A percentile compares a stretch with the other conserved stretches of the same genome.
These are phyloP conservation scores for Pythium folliculosum DNA, from an alignment of 352 stramenopile genomes.

Conservation along the genomic window DNA sequence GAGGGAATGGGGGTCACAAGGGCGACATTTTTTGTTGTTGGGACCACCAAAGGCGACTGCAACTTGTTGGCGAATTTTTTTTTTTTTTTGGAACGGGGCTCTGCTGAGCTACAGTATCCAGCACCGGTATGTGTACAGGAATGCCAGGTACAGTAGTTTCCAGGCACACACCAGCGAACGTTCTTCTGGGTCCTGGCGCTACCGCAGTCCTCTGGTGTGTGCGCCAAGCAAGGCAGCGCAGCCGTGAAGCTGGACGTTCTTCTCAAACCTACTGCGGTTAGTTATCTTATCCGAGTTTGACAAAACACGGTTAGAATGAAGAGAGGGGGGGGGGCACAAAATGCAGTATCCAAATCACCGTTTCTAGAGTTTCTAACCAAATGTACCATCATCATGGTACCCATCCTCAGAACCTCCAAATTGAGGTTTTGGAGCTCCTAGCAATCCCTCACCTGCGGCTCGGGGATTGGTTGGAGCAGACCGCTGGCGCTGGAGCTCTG, in stretches of 20 bases:
- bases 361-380: background rate
- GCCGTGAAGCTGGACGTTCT: background rate
- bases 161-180: background rate
- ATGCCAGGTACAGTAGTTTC: background rate
- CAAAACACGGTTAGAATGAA: background rate
- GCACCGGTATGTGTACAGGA: too few relatives aligned
- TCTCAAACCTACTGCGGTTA: background rate
- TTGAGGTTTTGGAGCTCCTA: conserved; percentile 9
- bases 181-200: background rate
- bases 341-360: too few relatives aligned
- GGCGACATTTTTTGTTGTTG: background rate
- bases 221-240: too few relatives aligned
- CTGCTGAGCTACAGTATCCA: too few relatives aligned
- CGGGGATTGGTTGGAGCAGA: conserved; percentile 29
- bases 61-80: background rate
- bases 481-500: background rate
- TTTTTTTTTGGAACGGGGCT: too few relatives aligned
- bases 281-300: background rate
- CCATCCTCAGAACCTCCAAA: conserved; percentile 10
- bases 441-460: background rate
- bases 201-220: background rate
- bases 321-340: too few relatives aligned
- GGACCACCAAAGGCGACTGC: background rate
- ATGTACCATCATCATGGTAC: background rate
- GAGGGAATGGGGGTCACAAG: conserved; percentile 12